phyloP scores from a whole-genome alignment of 2,329 filamentous ascomycete genomes.

The Xylariaceae sp. region DNA sequence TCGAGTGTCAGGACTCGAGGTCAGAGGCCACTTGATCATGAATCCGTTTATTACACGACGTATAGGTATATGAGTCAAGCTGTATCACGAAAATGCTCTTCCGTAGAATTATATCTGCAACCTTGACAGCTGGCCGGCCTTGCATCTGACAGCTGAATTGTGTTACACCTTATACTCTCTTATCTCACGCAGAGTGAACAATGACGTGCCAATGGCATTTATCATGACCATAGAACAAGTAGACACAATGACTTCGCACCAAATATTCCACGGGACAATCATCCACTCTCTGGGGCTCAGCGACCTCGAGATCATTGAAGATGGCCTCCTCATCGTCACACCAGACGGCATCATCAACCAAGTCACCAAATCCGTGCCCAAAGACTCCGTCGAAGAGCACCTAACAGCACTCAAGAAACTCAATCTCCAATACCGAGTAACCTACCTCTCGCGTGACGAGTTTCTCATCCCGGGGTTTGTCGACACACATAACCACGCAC shows the following conservation, averaged over 20 bases:
- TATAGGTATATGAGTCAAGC: too few species aligned
- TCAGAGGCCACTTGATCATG: too few species aligned
- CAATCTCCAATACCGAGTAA: constrained; percentile 19
- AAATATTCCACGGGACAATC: constrained; percentile 40
- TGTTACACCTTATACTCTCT: too few species aligned
- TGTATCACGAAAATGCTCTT: too few species aligned
- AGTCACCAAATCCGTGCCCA: constrained; percentile 21
- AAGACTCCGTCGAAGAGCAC: constrained; percentile 12
- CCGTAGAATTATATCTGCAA: too few species aligned
- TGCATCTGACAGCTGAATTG: too few species aligned
- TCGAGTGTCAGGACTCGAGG: too few species aligned
- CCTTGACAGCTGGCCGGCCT: too few species aligned
- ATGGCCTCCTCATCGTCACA: constrained; percentile 35
- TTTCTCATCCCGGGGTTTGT: constrained; percentile 61
- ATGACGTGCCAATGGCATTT: too few species aligned
- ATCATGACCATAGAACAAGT: background rate
- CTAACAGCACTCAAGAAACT: constrained; percentile 15
- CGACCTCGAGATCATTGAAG: constrained; percentile 37
- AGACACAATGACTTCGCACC: constrained; percentile 15
- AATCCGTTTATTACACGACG: too few species aligned
- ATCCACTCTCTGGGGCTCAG: constrained; percentile 38
- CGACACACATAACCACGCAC: constrained; percentile 68
- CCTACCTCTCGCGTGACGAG: constrained; percentile 38
- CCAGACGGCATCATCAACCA: constrained; percentile 26
- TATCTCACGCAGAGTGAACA: too few species aligned